These are phyloP conservation scores for Houttuynia cordata DNA, from an alignment of 164 flowering plant genomes.

Conservation along the genomic window DNA sequence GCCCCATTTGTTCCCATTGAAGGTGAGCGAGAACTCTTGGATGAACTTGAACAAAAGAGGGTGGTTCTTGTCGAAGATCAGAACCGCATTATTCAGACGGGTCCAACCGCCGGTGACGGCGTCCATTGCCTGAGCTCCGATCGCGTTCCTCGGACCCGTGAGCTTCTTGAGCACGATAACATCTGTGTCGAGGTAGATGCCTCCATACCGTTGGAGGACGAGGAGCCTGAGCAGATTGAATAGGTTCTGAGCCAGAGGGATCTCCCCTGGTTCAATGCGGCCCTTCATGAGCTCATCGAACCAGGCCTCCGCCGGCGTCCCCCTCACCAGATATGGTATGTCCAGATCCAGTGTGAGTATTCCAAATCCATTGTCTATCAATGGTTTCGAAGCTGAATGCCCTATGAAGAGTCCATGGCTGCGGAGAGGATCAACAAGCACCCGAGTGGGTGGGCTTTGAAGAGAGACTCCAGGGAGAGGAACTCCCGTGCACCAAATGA, in stretches of 20 bases:
- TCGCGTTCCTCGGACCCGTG: constrained; percentile 24
- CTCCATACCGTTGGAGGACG: constrained; percentile 41
- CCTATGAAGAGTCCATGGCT: constrained; percentile 43
- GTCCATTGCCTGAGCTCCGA: constrained; percentile 37
- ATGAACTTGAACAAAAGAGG: constrained; percentile 57
- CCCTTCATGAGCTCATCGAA: constrained; percentile 34
- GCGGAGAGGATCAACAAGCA: constrained; percentile 62
- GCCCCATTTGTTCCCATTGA: constrained; percentile 83
- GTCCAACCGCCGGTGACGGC: constrained; percentile 33
- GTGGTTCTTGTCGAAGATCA: constrained; percentile 65
- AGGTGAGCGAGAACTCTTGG: constrained; percentile 51
- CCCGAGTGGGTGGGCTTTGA: constrained; percentile 55
- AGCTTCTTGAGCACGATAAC: constrained; percentile 30
- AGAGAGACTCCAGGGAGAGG: constrained; percentile 45
- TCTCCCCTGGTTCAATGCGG: constrained; percentile 28
- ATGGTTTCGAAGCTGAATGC: constrained; percentile 33
- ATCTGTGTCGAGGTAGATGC: constrained; percentile 41
- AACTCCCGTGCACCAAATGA: constrained; percentile 46
- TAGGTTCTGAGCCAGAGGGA: constrained; percentile 35
- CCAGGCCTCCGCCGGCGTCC: constrained; percentile 71
- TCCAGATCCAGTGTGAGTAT: constrained; percentile 52
- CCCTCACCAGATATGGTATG: constrained; percentile 31
- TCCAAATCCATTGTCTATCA: constrained; percentile 26
- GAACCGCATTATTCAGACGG: constrained; percentile 70
- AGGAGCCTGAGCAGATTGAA: constrained; percentile 41